Evolutionary conservation across 306 rosid species (phyloP).

Genomic region (Abrus precatorius): DNA sequence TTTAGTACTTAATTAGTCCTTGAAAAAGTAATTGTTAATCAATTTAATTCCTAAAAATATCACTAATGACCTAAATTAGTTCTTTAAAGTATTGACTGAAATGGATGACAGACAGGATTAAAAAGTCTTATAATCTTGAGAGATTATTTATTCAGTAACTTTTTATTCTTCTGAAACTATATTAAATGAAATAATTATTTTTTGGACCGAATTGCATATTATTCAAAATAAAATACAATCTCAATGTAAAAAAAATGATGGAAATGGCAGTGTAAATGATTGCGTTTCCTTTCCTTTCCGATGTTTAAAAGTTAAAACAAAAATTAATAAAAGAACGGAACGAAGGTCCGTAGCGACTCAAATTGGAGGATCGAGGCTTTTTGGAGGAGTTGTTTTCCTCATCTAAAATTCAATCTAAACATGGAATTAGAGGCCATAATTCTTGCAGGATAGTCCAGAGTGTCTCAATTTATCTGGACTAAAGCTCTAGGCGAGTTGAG

Average conservation of each 20-base stretch:
- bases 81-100: too few species aligned
- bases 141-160: too few species aligned
- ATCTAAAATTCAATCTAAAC: constrained; percentile 24
- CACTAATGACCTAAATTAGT: too few species aligned
- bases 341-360: constrained; percentile 5
- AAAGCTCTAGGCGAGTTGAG: constrained; percentile 13
- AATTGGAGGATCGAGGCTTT: constrained; percentile 19
- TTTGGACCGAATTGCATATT: too few species aligned
- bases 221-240: constrained; percentile 27
- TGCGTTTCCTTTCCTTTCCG: constrained; percentile 29
- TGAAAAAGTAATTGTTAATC: too few species aligned
- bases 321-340: constrained; percentile 9
- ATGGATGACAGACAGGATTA: too few species aligned
- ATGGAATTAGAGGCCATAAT: constrained; percentile 17
- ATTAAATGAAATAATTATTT: too few species aligned
- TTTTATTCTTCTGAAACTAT: too few species aligned
- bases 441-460: constrained; percentile 23
- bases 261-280: constrained; percentile 11
- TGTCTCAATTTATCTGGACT: not conserved
- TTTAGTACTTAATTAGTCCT: too few species aligned
- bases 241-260: not conserved
- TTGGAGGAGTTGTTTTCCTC: constrained; percentile 15
- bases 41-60: too few species aligned
- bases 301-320: not conserved
- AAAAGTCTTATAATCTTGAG: too few species aligned